phyloP scores from a whole-genome alignment of 106 monocot genomes.

The Dioscorea dumetorum region DNA sequence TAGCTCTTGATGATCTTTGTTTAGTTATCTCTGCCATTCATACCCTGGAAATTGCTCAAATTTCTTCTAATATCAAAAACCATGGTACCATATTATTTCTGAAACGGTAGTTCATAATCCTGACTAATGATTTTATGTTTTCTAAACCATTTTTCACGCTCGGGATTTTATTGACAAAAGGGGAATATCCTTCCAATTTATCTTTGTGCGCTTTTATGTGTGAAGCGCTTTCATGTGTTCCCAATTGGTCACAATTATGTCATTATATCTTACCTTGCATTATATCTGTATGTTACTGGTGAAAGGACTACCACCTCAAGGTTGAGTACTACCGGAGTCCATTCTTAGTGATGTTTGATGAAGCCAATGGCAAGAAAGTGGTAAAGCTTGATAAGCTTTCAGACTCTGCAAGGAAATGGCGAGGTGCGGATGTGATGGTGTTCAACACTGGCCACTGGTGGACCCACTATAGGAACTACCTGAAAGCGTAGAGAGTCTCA shows the following conservation, averaged over 20 bases:
- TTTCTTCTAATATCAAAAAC: too few species aligned
- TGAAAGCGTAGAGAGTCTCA: background rate
- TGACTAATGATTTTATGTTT: too few species aligned
- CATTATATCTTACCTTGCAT: background rate
- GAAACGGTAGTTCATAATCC: too few species aligned
- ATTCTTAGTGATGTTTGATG: slow-evolving; percentile 31
- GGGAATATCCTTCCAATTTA: too few species aligned
- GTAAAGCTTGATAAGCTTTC: slow-evolving; percentile 38
- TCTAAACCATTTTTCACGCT: too few species aligned
- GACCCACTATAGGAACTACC: slow-evolving; percentile 23
- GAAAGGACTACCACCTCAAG: slow-evolving; percentile 34
- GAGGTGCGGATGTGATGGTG: slow-evolving; percentile 32
- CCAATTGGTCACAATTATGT: background rate
- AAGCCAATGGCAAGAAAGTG: slow-evolving; percentile 11
- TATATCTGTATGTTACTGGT: background rate
- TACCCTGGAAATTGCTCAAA: too few species aligned
- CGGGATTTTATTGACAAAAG: too few species aligned
- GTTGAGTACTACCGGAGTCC: slow-evolving; percentile 59
- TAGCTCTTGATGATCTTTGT: too few species aligned
- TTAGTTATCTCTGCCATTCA: too few species aligned
- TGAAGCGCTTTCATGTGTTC: too few species aligned
- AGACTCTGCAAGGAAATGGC: background rate
- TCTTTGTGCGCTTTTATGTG: too few species aligned
- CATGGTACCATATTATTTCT: too few species aligned
- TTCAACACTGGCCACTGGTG: slow-evolving; percentile 65